These are phyloP conservation scores for Herpetospermum pedunculosum DNA, from an alignment of 306 rosid species.

Conservation along the genomic window DNA sequence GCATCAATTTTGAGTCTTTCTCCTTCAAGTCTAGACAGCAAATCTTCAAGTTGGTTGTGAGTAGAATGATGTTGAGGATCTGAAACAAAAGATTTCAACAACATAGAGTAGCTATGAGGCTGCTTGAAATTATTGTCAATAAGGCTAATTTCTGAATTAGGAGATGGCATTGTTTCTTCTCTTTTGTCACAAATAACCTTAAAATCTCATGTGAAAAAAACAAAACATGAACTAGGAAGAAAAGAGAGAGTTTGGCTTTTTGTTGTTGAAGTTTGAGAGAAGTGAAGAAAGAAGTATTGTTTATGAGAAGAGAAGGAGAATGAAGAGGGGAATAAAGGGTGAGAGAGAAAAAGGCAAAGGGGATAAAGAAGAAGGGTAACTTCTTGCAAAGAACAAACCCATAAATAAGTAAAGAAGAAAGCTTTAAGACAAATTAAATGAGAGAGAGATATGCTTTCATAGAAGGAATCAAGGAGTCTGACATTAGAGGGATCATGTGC, in stretches of 20 bases:
- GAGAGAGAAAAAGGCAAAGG: conserved; percentile 25
- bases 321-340: conserved; percentile 78
- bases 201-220: background rate
- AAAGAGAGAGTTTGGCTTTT: conserved; percentile 46
- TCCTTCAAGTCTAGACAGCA: conserved; percentile 73
- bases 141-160: conserved; percentile 68
- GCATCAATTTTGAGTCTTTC: conserved; percentile 96
- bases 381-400: conserved; percentile 78
- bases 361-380: conserved; percentile 75
- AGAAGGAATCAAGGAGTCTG: conserved; percentile 73
- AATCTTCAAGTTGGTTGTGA: conserved; percentile 61
- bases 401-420: conserved; percentile 18
- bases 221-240: background rate
- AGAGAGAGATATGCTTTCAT: conserved; percentile 28
- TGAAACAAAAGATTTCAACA: conserved; percentile 57
- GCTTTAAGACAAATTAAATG: too few species aligned
- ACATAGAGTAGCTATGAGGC: conserved; percentile 68
- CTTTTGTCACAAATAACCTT: background rate
- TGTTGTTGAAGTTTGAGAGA: conserved; percentile 15
- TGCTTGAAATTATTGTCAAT: too few species aligned
- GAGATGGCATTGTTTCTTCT: conserved; percentile 48
- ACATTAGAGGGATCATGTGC: conserved; percentile 86
- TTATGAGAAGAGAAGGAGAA: conserved; percentile 72
- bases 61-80: conserved; percentile 21
- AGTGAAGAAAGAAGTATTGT: conserved; percentile 29